phyloP scores from a whole-genome alignment of 495 filamentous ascomycete genomes.

The Hypoxylon rickii region DNA sequence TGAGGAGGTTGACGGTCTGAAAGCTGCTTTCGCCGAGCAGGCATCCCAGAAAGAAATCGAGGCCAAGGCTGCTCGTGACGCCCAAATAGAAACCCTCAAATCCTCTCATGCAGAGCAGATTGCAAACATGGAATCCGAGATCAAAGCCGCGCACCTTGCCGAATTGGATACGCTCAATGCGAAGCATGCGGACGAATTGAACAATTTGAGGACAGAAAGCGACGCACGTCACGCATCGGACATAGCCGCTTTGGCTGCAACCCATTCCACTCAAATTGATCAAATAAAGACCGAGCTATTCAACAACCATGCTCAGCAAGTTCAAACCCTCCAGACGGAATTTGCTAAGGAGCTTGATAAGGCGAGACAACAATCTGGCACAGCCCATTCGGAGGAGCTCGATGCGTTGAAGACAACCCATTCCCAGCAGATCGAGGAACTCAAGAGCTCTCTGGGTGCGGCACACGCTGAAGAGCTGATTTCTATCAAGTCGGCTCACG shows the following conservation, averaged over 20 bases:
- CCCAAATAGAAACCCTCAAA: slow-evolving; percentile 38
- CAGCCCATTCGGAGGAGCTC: slow-evolving; percentile 42
- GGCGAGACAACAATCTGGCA: slow-evolving; percentile 33
- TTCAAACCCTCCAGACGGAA: slow-evolving; percentile 49
- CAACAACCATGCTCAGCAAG: slow-evolving; percentile 47
- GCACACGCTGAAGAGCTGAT: slow-evolving; percentile 41
- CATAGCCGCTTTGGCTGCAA: slow-evolving; percentile 29
- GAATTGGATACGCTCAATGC: slow-evolving; percentile 35
- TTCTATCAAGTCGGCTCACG: slow-evolving; percentile 43
- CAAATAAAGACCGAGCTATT: slow-evolving; percentile 49
- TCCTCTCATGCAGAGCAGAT: slow-evolving; percentile 32
- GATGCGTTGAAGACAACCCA: slow-evolving; percentile 44
- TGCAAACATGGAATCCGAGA: slow-evolving; percentile 27
- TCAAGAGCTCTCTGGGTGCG: slow-evolving; percentile 39
- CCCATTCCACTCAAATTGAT: slow-evolving; percentile 37
- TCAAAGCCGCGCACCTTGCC: slow-evolving; percentile 30
- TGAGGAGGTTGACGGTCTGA: slow-evolving; percentile 27
- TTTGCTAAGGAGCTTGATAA: slow-evolving; percentile 46
- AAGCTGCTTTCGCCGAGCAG: slow-evolving; percentile 21
- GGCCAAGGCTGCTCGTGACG: slow-evolving; percentile 34
- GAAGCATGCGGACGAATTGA: slow-evolving; percentile 41
- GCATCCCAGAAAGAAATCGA: slow-evolving; percentile 25
- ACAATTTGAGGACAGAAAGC: slow-evolving; percentile 40
- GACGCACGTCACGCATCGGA: slow-evolving; percentile 31
- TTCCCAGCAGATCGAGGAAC: slow-evolving; percentile 33